Evolutionary conservation across 2,329 filamentous ascomycete species (phyloP).

Genomic region (Magnaporthales sp.): DNA sequence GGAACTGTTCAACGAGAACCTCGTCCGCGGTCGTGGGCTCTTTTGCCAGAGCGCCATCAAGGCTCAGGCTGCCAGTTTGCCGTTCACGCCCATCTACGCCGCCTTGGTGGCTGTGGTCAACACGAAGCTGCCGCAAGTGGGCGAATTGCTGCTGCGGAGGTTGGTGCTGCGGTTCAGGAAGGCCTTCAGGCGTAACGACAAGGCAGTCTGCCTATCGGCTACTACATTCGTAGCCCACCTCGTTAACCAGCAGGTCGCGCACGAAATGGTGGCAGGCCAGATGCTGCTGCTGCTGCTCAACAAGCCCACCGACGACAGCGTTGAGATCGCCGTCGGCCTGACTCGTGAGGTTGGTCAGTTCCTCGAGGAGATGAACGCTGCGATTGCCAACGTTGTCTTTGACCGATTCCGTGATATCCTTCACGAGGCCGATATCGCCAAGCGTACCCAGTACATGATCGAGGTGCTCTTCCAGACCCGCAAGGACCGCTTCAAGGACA

Average conservation of each 20-base stretch:
- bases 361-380: slow-evolving; percentile 86
- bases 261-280: slow-evolving; percentile 89
- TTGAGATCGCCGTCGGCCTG: slow-evolving; percentile 92
- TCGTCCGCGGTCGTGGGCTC: slow-evolving; percentile 81
- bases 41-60: slow-evolving; percentile 98
- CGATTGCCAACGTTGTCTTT: slow-evolving; percentile 83
- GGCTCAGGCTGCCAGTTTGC: slow-evolving; percentile 88
- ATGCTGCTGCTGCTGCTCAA: slow-evolving; percentile 86
- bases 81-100: slow-evolving; percentile 93
- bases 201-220: slow-evolving; percentile 85
- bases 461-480: slow-evolving; percentile 95
- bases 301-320: slow-evolving; percentile 94
- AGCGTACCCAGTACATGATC: slow-evolving; percentile 98
- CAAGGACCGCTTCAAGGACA: slow-evolving; percentile 95
- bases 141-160: slow-evolving; percentile 78
- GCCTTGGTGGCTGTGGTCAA: slow-evolving; percentile 96
- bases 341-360: slow-evolving; percentile 91
- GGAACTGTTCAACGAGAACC: slow-evolving; percentile 89
- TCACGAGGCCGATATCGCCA: slow-evolving; percentile 95
- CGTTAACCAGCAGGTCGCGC: slow-evolving; percentile 90
- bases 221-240: slow-evolving; percentile 94
- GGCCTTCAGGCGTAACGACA: slow-evolving; percentile 92
- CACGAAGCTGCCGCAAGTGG: slow-evolving; percentile 90
- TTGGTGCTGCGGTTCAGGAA: slow-evolving; percentile 91
- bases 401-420: slow-evolving; percentile 93